A percentile compares a stretch with the other conserved stretches of the same genome.
phyloP scores from a whole-genome alignment of 2,329 filamentous ascomycete genomes.

The Fusarium irregulare region DNA sequence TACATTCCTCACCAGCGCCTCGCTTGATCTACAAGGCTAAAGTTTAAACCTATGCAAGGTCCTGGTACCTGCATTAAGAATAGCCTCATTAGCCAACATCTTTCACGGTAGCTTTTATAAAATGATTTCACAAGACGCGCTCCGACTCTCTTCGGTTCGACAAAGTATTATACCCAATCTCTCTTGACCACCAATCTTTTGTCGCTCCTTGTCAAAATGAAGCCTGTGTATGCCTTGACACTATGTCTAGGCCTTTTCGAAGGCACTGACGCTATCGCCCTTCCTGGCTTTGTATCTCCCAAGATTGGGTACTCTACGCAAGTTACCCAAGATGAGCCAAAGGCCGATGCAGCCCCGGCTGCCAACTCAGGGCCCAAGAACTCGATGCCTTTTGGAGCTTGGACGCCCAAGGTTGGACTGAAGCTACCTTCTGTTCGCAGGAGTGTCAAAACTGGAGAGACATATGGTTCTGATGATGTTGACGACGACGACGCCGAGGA shows the following conservation, averaged over 20 bases:
- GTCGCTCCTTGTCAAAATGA: conserved; percentile 8
- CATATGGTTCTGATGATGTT: background rate
- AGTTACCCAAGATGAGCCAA: background rate
- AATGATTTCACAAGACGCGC: conserved; percentile 1
- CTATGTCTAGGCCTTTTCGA: conserved; percentile 7
- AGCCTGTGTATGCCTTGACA: conserved; percentile 6
- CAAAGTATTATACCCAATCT: background rate
- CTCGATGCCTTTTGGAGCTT: background rate
- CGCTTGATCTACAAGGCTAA: background rate
- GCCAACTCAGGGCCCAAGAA: background rate
- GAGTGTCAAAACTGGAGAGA: background rate
- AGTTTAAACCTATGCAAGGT: conserved; percentile 10
- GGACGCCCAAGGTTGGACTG: background rate
- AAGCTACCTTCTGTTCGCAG: background rate
- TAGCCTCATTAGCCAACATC: background rate
- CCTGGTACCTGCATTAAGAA: conserved; percentile 17
- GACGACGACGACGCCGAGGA: background rate
- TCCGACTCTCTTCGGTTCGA: background rate
- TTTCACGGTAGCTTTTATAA: background rate
- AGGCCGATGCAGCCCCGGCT: background rate
- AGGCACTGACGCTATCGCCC: background rate
- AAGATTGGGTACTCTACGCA: conserved; percentile 9
- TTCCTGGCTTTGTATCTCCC: background rate
- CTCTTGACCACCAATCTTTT: background rate
- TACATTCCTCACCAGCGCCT: conserved; percentile 15